phyloP scores from a whole-genome alignment of 2,329 filamentous ascomycete genomes.

The Verticillium nubilum region DNA sequence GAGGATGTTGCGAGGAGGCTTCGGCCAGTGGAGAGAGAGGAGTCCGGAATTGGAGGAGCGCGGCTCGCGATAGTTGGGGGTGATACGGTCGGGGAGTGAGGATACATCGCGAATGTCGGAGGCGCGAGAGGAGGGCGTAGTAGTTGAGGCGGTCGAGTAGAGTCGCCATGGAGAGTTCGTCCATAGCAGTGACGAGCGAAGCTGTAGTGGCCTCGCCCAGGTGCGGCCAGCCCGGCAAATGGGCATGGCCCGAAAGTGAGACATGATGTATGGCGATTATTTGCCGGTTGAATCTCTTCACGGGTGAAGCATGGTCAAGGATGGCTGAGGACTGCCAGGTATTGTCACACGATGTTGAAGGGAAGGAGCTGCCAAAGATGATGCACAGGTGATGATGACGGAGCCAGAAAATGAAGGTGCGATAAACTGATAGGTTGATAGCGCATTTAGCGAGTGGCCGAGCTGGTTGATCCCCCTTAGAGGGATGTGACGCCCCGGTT shows the following conservation, averaged over 20 bases:
- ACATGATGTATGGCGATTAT: neutral
- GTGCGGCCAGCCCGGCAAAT: neutral
- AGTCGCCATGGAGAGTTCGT: neutral
- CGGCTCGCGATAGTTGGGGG: constrained; percentile 60
- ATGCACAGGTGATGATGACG: neutral
- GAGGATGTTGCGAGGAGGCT: constrained; percentile 50
- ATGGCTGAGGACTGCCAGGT: neutral
- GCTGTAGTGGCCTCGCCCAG: neutral
- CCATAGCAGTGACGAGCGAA: neutral
- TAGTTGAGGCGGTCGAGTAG: neutral
- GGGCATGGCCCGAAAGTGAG: neutral
- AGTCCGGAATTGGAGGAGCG: constrained; percentile 40
- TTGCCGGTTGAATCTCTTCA: neutral
- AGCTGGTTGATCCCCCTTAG: neutral
- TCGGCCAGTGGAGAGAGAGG: constrained; percentile 48
- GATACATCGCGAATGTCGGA: constrained; percentile 44
- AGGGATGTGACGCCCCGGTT: neutral
- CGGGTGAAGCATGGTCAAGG: neutral
- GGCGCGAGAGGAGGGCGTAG: constrained; percentile 23
- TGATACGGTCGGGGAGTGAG: constrained; percentile 47
- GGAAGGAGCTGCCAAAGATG: neutral
- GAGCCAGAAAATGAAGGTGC: neutral
- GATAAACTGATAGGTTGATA: neutral
- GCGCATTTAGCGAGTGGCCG: neutral
- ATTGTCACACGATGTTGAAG: neutral